These are phyloP conservation scores for Yarrowia deformans DNA, from an alignment of 805 yeast species.

Conservation along the genomic window DNA sequence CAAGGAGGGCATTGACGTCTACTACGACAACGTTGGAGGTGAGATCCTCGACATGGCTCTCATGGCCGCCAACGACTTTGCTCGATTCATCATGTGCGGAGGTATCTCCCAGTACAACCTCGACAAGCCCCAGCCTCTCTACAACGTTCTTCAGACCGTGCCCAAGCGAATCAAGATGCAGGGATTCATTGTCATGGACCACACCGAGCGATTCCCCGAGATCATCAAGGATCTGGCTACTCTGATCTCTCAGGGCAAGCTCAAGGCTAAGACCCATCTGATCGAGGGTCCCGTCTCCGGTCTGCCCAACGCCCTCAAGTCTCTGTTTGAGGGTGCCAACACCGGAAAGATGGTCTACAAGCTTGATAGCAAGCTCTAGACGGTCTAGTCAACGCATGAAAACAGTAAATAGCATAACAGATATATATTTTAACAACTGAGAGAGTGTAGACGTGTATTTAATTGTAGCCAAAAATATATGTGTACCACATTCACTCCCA, in stretches of 20 bases:
- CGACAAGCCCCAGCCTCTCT: constrained; percentile 33
- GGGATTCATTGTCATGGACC: constrained; percentile 40
- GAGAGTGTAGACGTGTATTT: no score
- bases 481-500: no score
- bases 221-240: constrained; percentile 30
- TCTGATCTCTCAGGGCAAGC: constrained; percentile 24
- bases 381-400: no score
- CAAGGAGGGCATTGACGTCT: constrained; percentile 49
- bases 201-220: constrained; percentile 29
- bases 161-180: constrained; percentile 39
- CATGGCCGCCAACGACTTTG: constrained; percentile 35
- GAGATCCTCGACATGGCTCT: constrained; percentile 40
- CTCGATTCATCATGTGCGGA: constrained; percentile 40
- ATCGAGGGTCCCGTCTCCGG: constrained; percentile 38
- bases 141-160: constrained; percentile 7
- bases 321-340: constrained; percentile 40
- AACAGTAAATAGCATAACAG: constrained; percentile 2
- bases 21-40: constrained; percentile 52
- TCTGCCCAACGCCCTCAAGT: constrained; percentile 36
- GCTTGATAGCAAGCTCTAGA: constrained; percentile 13
- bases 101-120: constrained; percentile 39
- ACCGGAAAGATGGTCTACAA: constrained; percentile 38
- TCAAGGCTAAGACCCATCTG: constrained; percentile 26
- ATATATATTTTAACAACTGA: not conserved
- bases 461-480: no score